Conservation (phyloP, 2,329 filamentous ascomycete genomes). For the Kalmusia sp. region DNA sequence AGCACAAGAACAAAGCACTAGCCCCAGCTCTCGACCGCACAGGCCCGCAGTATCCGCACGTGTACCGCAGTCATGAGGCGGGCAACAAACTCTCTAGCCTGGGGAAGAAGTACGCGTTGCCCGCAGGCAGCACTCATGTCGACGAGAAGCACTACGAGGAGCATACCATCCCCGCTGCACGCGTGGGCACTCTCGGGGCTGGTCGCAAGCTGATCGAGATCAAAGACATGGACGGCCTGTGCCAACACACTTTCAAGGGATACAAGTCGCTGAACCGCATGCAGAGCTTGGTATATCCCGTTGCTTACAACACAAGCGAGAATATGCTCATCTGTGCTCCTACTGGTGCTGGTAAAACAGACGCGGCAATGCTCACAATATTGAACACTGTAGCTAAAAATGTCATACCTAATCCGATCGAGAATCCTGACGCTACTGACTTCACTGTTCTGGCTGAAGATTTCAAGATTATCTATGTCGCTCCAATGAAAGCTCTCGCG, state of each 20-base stretch:
- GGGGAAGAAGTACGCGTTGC: constrained; percentile 84
- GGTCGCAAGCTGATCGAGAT: constrained; percentile 81
- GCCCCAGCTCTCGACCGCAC: constrained; percentile 73
- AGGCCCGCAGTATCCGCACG: constrained; percentile 86
- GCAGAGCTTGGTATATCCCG: constrained; percentile 95
- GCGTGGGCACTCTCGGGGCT: constrained; percentile 74
- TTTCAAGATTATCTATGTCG: constrained; percentile 98
- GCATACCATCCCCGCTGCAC: constrained; percentile 82
- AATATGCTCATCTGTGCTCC: constrained; percentile 99
- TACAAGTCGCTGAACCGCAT: constrained; percentile 96
- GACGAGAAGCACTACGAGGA: constrained; percentile 88
- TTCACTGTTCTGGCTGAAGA: constrained; percentile 85
- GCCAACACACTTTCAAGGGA: constrained; percentile 87
- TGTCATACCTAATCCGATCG: constrained; percentile 77
- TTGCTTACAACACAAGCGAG: constrained; percentile 94
- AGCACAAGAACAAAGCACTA: constrained; percentile 81
- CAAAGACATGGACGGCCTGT: constrained; percentile 84
- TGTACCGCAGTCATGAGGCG: constrained; percentile 83
- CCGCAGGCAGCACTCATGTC: constrained; percentile 73
- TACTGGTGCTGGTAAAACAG: constrained; percentile 97
- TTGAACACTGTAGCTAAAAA: constrained; percentile 90
- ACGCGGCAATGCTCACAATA: constrained; percentile 96
- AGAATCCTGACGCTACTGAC: constrained; percentile 74
- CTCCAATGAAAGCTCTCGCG: constrained; percentile 97
- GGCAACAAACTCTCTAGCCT: constrained; percentile 83